Evolutionary conservation across 306 rosid genomes (phyloP), one percentile per base, ranked within the genome.

Genomic region (Casuarina cunninghamiana): DNA sequence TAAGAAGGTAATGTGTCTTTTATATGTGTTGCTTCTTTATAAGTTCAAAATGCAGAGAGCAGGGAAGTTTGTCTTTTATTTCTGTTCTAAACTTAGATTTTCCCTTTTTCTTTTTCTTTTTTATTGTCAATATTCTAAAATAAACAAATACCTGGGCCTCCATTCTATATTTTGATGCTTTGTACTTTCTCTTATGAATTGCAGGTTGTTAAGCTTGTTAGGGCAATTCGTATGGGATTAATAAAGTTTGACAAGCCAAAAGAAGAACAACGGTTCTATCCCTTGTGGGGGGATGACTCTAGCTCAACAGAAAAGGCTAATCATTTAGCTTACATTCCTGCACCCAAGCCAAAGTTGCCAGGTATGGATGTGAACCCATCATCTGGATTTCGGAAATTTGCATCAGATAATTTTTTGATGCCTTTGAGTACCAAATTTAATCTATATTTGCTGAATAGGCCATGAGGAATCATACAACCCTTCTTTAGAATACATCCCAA

Each of bases 381-480:
- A 62, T 72, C 49, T 62, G 62, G 67, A 63, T 80, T 81, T n/a
- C 54, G 77, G 66, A 43, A 21, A 77, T 42, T 13, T 41, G 32
- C 38, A 35, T 48, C 70, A 49, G 50, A 49, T 65, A 32, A 35
- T 49, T 67, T 73, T 55, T 50, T 54, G 70, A 62, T 54, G 17
- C 71, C 38, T 37, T 72, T 85, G 54, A 37, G 21, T 65, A 50
- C 53, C 49, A 43, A 54, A 78, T 53, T 62, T 67, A 38, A 46
- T 8, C 12, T 21, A 4, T 15, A 37, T 42, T 45, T 73, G 63
- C 61, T 75, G 78, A 72, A 69, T 80, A 95, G 99, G 99, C 75
- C 91, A 95, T 21, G 97, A 91, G 76, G 99, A 95, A 77, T 93
- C 99, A 1, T 92, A 91, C 81, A 95, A 93, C 87, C 99, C 99